These are phyloP conservation scores for Monosporascus sp. DNA, from an alignment of 2,329 filamentous ascomycete genomes.

Conservation along the genomic window DNA sequence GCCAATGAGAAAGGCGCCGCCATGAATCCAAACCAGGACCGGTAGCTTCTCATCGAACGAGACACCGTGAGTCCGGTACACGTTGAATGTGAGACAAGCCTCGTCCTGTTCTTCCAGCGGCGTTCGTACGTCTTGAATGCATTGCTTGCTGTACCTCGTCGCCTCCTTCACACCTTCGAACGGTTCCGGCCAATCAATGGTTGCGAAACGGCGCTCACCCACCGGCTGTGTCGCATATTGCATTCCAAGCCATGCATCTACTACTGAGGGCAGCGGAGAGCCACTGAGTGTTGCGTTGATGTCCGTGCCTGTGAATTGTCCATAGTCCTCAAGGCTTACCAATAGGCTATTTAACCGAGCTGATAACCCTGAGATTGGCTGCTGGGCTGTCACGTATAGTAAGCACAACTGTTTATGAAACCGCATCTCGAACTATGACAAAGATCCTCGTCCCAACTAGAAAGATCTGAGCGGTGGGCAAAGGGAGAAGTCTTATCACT, in stretches of 20 bases:
- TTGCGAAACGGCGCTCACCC: conserved; percentile 33
- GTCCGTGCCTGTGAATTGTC: conserved; percentile 32
- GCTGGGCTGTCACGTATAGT: too few species aligned
- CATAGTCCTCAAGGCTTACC: conserved; percentile 30
- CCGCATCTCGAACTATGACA: too few species aligned
- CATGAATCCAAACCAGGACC: conserved; percentile 35
- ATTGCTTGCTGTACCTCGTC: conserved; percentile 33
- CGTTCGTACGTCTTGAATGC: conserved; percentile 31
- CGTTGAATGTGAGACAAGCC: conserved; percentile 35
- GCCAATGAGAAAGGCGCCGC: conserved; percentile 30
- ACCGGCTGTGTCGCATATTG: conserved; percentile 38
- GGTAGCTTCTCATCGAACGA: conserved; percentile 30
- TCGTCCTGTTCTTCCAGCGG: conserved; percentile 24
- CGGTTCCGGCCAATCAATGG: conserved; percentile 32
- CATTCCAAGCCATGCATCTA: conserved; percentile 44
- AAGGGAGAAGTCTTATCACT: too few species aligned
- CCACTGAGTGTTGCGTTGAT: conserved; percentile 29
- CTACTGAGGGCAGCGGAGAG: conserved; percentile 22
- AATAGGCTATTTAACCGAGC: too few species aligned
- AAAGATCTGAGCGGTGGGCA: too few species aligned
- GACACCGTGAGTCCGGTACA: conserved; percentile 29
- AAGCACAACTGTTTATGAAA: too few species aligned
- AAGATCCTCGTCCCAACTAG: too few species aligned
- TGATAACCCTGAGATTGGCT: too few species aligned
- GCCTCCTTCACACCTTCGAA: conserved; percentile 36